Base-by-base conservation (phyloP, 352 stramenopile species). In the Globisporangium recalcitrans region DNA sequence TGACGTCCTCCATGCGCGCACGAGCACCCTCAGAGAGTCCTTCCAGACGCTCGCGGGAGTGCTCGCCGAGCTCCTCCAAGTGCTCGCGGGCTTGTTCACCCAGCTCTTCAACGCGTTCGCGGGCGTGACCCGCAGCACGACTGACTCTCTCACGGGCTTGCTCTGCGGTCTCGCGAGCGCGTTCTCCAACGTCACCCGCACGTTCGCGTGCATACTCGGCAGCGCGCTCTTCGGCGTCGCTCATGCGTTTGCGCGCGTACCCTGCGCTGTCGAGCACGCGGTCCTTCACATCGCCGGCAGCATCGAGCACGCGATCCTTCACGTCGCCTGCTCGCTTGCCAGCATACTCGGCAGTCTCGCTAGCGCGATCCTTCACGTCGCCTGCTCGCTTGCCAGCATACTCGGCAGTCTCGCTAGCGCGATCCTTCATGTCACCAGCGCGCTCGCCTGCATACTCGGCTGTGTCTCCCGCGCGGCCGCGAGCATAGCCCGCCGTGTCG, bases 61-160 rank as follows among this genome's bases (percentile, higher is more conserved):
- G 52, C 11, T 69, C 65, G 7, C 69, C 72, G 3, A 80, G 53
- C 47, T 78, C 70, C 40, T 73, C 70, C 0, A 77, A 46, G 9
- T 70, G 74, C 14, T 82, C 70, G 11, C 71, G 72, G 4, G 72
- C 70, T 36, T 70, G 65, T 19, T 70, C 62, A 4, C 74, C 61
- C 34, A 67, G 52, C 60, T 73, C 73, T 21, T 38, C 73, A 60
- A 48, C 78, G 38, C 63, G 58, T 2, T 69, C 67, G 11, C 38
- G 48, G 0, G 58, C 62, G 0, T 49, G 61, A 21, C 54, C 60
- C 1, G 46, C 42, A 0, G 38, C 47, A 8, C 19, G 36, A 1
- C 52, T 36, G 0, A 73, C 74, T 0, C 69, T 70, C 5, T 78
- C 64, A n/a, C 66, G 71, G 16, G 74, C 72, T 32, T 78, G 76